Conservation (phyloP, 495 filamentous ascomycete genomes). For the Neurospora africana region DNA sequence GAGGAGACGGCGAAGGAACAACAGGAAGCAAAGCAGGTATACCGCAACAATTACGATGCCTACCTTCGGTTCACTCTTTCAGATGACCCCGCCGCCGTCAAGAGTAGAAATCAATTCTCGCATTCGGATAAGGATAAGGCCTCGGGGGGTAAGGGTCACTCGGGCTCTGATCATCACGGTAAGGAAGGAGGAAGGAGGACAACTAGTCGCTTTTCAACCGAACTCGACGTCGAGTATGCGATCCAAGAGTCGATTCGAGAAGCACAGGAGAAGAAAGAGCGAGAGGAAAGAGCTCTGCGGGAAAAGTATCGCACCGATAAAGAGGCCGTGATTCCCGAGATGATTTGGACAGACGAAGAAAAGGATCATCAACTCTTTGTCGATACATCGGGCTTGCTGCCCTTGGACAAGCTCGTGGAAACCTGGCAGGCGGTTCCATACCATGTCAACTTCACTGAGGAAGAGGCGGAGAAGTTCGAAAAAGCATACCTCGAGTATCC, state of each 20-base stretch:
- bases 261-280: constrained; percentile 62
- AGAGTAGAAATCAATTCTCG: constrained; percentile 33
- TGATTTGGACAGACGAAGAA: constrained; percentile 48
- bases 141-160: constrained; percentile 23
- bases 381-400: constrained; percentile 63
- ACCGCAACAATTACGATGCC: constrained; percentile 33
- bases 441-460: constrained; percentile 70
- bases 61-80: constrained; percentile 42
- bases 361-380: constrained; percentile 47
- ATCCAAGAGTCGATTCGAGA: constrained; percentile 67
- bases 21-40: constrained; percentile 19
- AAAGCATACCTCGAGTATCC: constrained; percentile 68
- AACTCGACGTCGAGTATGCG: constrained; percentile 67
- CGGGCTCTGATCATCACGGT: constrained; percentile 31
- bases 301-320: constrained; percentile 67
- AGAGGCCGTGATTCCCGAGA: constrained; percentile 75
- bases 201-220: constrained; percentile 46
- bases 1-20: constrained; percentile 17
- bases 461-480: constrained; percentile 70
- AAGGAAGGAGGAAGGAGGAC: constrained; percentile 48
- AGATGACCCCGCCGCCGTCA: constrained; percentile 36
- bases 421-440: constrained; percentile 66
- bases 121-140: constrained; percentile 12
- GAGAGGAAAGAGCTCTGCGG: constrained; percentile 55
- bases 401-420: constrained; percentile 52